A percentile compares a stretch with the other conserved stretches of the same genome.
phyloP scores from a whole-genome alignment of 352 stramenopile genomes.

The Phytopythium boreale region DNA sequence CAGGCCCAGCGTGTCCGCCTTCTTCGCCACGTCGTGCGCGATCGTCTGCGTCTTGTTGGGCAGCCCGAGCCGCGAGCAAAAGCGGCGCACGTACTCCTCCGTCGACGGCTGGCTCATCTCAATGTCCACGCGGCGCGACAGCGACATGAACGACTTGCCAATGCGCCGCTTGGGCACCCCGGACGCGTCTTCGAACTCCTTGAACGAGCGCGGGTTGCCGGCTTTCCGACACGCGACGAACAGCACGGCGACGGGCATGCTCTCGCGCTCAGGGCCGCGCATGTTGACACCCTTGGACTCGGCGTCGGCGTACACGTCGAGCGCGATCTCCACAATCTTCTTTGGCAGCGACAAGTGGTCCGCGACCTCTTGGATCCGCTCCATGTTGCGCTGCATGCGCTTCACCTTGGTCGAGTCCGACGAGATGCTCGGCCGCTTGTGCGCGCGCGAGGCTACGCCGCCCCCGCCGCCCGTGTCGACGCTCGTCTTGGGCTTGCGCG shows the following conservation, averaged over 20 bases:
- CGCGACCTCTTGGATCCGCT: conserved; percentile 62
- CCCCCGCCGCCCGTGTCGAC: conserved; percentile 15
- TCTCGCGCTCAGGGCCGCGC: conserved; percentile 61
- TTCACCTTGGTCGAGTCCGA: conserved; percentile 54
- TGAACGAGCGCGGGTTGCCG: conserved; percentile 61
- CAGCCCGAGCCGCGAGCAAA: conserved; percentile 71
- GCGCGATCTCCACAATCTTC: conserved; percentile 63
- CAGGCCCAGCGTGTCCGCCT: conserved; percentile 59
- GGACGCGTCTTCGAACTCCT: conserved; percentile 76
- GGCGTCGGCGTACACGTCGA: conserved; percentile 70
- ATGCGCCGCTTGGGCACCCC: conserved; percentile 73
- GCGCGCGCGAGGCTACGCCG: conserved; percentile 19
- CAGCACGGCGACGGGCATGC: conserved; percentile 58
- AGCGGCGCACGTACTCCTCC: conserved; percentile 74
- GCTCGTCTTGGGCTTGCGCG: conserved; percentile 29
- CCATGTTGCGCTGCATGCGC: conserved; percentile 68
- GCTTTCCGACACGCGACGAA: conserved; percentile 76
- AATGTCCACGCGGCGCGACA: conserved; percentile 49
- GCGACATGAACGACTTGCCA: conserved; percentile 75
- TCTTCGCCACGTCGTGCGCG: conserved; percentile 72
- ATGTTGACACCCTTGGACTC: conserved; percentile 65
- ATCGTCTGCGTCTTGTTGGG: conserved; percentile 77
- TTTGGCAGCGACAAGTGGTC: conserved; percentile 64
- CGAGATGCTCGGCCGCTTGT: conserved; percentile 63
- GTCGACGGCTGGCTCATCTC: conserved; percentile 70